phyloP scores from a whole-genome alignment of 345 rosid species.

The Populus alba region DNA sequence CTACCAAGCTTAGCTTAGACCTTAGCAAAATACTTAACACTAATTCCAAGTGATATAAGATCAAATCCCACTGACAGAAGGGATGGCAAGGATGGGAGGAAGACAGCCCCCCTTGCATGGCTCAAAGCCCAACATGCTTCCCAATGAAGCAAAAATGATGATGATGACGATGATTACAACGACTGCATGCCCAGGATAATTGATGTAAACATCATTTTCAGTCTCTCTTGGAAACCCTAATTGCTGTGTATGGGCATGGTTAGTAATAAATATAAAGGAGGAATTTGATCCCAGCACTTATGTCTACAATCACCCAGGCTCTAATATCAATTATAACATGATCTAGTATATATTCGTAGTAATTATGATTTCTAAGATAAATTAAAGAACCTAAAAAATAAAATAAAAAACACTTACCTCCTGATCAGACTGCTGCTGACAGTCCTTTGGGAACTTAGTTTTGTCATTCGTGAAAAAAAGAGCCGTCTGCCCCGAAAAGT shows the following conservation, averaged over 20 bases:
- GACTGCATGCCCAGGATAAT: too few relatives aligned
- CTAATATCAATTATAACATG: not conserved
- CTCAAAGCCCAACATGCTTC: too few relatives aligned
- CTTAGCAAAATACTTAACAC: not conserved
- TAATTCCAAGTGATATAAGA: not conserved
- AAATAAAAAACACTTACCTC: constrained; percentile 53
- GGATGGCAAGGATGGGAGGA: too few relatives aligned
- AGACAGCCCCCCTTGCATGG: too few relatives aligned
- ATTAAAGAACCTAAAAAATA: not conserved
- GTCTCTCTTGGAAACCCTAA: too few relatives aligned
- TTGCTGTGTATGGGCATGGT: too few relatives aligned
- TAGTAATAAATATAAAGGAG: not conserved
- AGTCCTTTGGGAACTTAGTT: constrained; percentile 47
- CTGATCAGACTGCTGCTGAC: constrained; percentile 64
- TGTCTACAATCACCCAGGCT: not conserved
- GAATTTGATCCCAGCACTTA: not conserved
- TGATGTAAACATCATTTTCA: too few relatives aligned
- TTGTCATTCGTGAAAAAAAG: constrained; percentile 52
- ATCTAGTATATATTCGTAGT: not conserved
- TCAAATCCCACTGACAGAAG: too few relatives aligned
- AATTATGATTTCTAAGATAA: not conserved
- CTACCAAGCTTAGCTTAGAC: too few relatives aligned
- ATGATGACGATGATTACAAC: too few relatives aligned
- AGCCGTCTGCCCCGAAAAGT: constrained; percentile 79
- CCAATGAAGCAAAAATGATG: not conserved